Base-by-base conservation (phyloP, 75 land plant species). In the Selaginella moellendorffii region DNA sequence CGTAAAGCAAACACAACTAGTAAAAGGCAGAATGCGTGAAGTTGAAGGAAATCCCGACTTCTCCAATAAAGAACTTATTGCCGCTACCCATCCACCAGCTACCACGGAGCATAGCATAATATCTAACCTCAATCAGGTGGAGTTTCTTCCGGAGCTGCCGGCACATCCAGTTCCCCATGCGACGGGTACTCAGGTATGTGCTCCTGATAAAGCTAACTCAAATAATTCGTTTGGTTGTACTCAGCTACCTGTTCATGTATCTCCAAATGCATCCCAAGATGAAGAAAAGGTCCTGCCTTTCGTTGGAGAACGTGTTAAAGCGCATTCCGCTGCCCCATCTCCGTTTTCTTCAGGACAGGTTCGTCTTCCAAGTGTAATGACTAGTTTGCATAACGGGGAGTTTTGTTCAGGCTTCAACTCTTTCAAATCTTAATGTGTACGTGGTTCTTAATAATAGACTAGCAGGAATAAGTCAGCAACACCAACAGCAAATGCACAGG, bases 21-120 rank as follows among this genome's bases (percentile, higher is more conserved):
- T 93, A 0, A 83, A 81, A 66, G 90, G 85, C 26, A 76, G 86
- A 17, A 56, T 60, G 5, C 77, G 98, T 20, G 85, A 83, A 61
- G 65, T 81, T 30, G 98, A 93, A 71, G 96, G 96, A 8, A 93
- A 93, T 75, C 96, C 98, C 65, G 98, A 93, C 70, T 93, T 93
- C 58, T 93, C 98, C 0, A 93, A 85, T 42, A 93, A 85, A 65
- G 97, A 93, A 5, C 12, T 74, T n/a, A n/a, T n/a, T 51, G 77
- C 60, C 22, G 54, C 72, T 29, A 51, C 90, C 29, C 87, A 84
- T 18, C 73, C 75, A 30, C 76, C 59, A 20, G 17, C 53, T 65
- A 53, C 59, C 19, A 56, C 24, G 24, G 62, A 54, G n/a, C n/a
- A n/a, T n/a, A n/a, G n/a, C 22, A 30, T 59, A 31, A 54, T 65